Base-by-base conservation (phyloP, 352 stramenopile genomes). In the Phytopythium litorale region DNA sequence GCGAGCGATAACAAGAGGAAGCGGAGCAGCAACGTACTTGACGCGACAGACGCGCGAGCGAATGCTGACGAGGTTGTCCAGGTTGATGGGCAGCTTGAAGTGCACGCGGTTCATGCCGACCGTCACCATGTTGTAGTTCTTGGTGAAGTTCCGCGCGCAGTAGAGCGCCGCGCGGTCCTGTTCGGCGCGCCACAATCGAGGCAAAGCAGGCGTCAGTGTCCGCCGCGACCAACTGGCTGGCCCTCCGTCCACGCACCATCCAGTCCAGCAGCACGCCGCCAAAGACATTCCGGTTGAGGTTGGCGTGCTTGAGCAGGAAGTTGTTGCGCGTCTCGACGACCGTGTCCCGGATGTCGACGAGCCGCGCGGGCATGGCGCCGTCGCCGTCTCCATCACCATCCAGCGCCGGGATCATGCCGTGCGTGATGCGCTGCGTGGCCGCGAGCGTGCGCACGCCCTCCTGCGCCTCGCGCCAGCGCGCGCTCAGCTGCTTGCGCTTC, bases 101-200 rank as follows among this genome's bases (percentile, higher is more conserved):
- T 83, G 60, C 28, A 81, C 75, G 56, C 77, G 77, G 65, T 84
- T 86, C 72, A 81, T 83, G 21, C 65, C 74, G 55, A 81, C 70
- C 30, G 76, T 84, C 50, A 77, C 73, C 68, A 76, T 76, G 59
- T 59, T 51, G 42, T 68, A 66, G 53, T 85, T 79, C 63, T 85
- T 79, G 32, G 76, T 83, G 55, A 85, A 75, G 54, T 72, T 82
- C 4, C 71, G 73, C 19, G 73, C 76, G 40, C 76, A 79, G 51
- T 78, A 72, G 43, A 79, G 59, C 40, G 72, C 72, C 2, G 71
- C 66, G 21, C 65, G 64, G 58, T 79, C 72, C 71, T 79, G 45
- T 28, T 19, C 42, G n/a, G 7, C 15, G 30, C 35, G 45, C 37
- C 35, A 30, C 1, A 30, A 3, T 7, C 19, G 28, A 32, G 28